Base-by-base conservation (phyloP, 164 flowering plant species). In the Dillenia suffruticosa region DNA sequence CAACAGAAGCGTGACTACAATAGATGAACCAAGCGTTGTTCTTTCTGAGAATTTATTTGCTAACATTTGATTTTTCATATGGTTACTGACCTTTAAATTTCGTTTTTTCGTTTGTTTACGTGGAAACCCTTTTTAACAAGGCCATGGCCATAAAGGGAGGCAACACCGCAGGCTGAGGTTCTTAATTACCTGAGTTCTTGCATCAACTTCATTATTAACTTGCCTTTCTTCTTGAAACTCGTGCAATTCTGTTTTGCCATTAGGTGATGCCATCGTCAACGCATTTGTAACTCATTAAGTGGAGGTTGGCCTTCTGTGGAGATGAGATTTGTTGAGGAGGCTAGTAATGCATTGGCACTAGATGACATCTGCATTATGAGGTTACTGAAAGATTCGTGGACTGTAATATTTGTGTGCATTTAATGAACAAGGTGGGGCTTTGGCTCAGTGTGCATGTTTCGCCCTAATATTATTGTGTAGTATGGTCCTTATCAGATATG, bases 321-420 rank as follows among this genome's bases (percentile, higher is more conserved):
- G 78, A 95, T 95, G 99, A 84, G 97, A 72, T 92, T 97, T 56
- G 97, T 95, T 63, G 99, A 95, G 80, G 99, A 95, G 70, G 99
- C 99, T 44, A 95, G 99, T 63, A 95, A 95, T 79, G 97, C 96
- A 53, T 90, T 95, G 99, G 97, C 99, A 17, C 79, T 95, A 69
- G 99, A 95, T 76, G 99, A 97, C 10, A 88, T 95, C n/a, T n/a
- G n/a, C 53, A 86, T 89, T 47, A 89, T 95, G 74, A 97, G 92
- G 94, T 97, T 94, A 22, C 40, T 55, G 40, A n/a, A 26, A 26
- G 40, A 26, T 26, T 26, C 40, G 2, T 26, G 40, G 5, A 26
- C 40, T 26, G 1, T 26, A 5, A 3, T 26, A 26, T n/a, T 26
- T 26, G 40, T 26, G 5, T 26, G 5, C 40, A 26, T 26, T 26